Base-by-base conservation (phyloP, 129 eudicot species). In the Centrapalus pauciflorus region DNA sequence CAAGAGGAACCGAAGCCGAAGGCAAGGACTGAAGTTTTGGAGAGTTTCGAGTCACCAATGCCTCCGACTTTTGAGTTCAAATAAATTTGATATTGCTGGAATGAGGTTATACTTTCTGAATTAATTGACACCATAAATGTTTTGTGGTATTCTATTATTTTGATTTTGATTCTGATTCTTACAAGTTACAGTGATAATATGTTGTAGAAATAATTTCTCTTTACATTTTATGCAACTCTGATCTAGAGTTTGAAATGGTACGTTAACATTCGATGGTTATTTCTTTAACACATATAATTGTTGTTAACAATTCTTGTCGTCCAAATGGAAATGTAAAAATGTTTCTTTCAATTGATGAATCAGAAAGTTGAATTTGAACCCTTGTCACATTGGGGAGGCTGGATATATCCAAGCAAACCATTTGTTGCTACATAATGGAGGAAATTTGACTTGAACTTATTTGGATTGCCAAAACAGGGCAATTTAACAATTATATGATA, bases 21-120 rank as follows among this genome's bases (percentile, higher is more conserved):
- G 46, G 64, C 26, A 13, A 51, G 48, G 61, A 51, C 61, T 1
- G 77, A 73, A 32, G 77, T 73, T 73, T 41, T 73, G 71, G 77
- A 73, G 48, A 73, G 77, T 43, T 73, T 73, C 38, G 77, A 73
- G 3, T 51, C 77, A 4, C 77, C 77, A 0, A 6, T 63, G 71
- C 77, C 77, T 7, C 77, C 77, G 13, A 73, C 65, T 51, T 73
- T 73, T 23, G 77, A 73, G 41, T 73, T 50, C 64, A 73, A 73
- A 57, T 73, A 23, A 70, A 26, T 17, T 29, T 65, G 7, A n/a
- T 11, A 5, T 38, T n/a, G 34, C 25, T 57, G 40, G 1, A 4
- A 10, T 57, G 24, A 30, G 40, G 21, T 14, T 20, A 8, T 28
- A 9, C 13, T 32, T 43, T 63, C 34, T 8, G 29, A 11, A 45